Percentiles rank a stretch among this genome's conserved stretches.
These are phyloP conservation scores for Biscutella laevigata DNA, from an alignment of 441 rosid species.

Conservation along the genomic window DNA sequence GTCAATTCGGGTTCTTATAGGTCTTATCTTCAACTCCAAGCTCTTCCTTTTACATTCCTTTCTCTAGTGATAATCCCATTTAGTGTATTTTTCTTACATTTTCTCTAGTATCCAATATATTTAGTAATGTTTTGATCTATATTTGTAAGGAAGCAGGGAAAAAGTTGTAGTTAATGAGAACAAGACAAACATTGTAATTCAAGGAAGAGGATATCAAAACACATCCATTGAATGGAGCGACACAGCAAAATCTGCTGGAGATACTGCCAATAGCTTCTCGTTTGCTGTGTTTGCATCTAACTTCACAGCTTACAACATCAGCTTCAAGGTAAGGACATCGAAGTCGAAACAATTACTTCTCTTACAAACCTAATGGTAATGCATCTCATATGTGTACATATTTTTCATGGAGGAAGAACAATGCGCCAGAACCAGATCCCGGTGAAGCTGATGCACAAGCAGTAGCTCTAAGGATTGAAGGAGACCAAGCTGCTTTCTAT, in stretches of 20 bases:
- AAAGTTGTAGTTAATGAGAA: constrained; percentile 48
- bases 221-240: constrained; percentile 68
- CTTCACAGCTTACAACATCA: constrained; percentile 65
- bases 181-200: constrained; percentile 61
- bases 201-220: constrained; percentile 59
- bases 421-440: constrained; percentile 53
- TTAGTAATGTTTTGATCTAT: not conserved
- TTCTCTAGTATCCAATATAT: not conserved
- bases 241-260: constrained; percentile 65
- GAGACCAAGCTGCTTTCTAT: constrained; percentile 66
- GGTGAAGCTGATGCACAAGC: constrained; percentile 77
- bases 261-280: constrained; percentile 51
- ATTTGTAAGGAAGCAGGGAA: constrained; percentile 40
- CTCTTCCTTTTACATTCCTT: not conserved
- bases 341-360: not conserved
- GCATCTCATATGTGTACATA: not conserved
- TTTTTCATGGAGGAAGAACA: constrained; percentile 36
- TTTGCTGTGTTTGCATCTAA: constrained; percentile 48
- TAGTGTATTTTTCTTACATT: not conserved
- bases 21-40: constrained; percentile 24
- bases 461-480: constrained; percentile 59
- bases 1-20: constrained; percentile 66
- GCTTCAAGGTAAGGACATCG: constrained; percentile 50
- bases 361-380: not conserved
- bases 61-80: not conserved